Evolutionary conservation across 2,329 filamentous ascomycete species (phyloP), one percentile per base, ranked within the genome.

Genomic region (Aquanectria penicillioides): DNA sequence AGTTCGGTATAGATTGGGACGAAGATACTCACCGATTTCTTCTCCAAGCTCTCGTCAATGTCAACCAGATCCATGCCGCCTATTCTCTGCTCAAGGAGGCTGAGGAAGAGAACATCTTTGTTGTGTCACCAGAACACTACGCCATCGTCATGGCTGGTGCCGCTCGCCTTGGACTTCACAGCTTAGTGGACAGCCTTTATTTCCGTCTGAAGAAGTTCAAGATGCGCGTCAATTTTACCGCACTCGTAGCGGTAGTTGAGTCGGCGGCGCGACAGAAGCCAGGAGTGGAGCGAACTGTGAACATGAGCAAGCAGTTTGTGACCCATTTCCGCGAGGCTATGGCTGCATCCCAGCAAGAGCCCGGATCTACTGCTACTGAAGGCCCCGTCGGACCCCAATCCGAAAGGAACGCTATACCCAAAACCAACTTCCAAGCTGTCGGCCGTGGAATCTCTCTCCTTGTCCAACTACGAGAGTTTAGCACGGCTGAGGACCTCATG

Each of bases 401-500:
- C 3, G 57, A 61, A 4, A 68, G 68, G 18, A 44, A 71, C 5
- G 52, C 49, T 5, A 61, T 65, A 50, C 62, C 74, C 8, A 61
- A 25, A 63, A 66, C 57, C 23, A 69, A 61, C 61, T 76, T 57
- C 68, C 65, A 65, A 13, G 53, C 63, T 18, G 59, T 78, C 13
- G 75, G 72, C 18, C 73, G 70, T 28, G 75, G 74, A 13, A 69
- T 76, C 34, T 59, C 62, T 23, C 67, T 79, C 2, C 64, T 81
- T 20, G 70, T 75, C 1, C 67, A 74, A 34, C 66, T 76, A 18
- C 69, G 75, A 23, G 76, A 82, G 25, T 83, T 82, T 38, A 76
- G 86, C 5, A 84, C 88, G 6, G 84, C 85, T 13, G 75, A 83
- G 60, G 76, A 85, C 52, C 75, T 92, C 6, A 81, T 89, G 63